phyloP scores from a whole-genome alignment of 176 grass and related monocot genomes.

The Rhynchospora tenuis region DNA sequence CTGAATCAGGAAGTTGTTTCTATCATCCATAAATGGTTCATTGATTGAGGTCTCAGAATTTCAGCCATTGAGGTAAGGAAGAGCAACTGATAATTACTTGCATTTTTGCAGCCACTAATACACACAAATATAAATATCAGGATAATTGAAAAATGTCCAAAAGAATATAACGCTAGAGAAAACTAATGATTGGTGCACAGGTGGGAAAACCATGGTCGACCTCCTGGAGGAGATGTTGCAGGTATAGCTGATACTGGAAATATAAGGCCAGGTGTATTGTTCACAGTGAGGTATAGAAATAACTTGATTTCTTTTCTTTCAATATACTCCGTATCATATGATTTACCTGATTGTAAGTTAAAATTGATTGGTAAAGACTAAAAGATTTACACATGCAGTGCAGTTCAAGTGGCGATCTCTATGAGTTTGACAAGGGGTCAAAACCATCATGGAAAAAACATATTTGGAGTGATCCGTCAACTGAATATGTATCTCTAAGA shows the following conservation, averaged over 20 bases:
- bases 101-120: background rate
- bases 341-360: constrained; percentile 16
- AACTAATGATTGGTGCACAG: constrained; percentile 25
- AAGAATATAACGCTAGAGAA: background rate
- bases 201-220: constrained; percentile 77
- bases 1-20: constrained; percentile 65
- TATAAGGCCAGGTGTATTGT: constrained; percentile 58
- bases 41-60: constrained; percentile 82
- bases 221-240: constrained; percentile 76
- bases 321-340: background rate
- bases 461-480: constrained; percentile 60
- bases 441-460: constrained; percentile 96
- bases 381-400: constrained; percentile 41
- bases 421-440: constrained; percentile 84
- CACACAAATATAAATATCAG: background rate
- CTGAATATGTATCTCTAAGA: constrained; percentile 46
- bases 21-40: constrained; percentile 52
- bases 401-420: constrained; percentile 84
- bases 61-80: constrained; percentile 71
- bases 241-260: constrained; percentile 75
- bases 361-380: constrained; percentile 28
- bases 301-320: constrained; percentile 12
- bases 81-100: constrained; percentile 8
- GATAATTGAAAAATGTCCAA: background rate
- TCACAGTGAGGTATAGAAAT: constrained; percentile 85